Conservation (phyloP, 1,284 basidiomycete species). For the Hymenochaete sp. region DNA sequence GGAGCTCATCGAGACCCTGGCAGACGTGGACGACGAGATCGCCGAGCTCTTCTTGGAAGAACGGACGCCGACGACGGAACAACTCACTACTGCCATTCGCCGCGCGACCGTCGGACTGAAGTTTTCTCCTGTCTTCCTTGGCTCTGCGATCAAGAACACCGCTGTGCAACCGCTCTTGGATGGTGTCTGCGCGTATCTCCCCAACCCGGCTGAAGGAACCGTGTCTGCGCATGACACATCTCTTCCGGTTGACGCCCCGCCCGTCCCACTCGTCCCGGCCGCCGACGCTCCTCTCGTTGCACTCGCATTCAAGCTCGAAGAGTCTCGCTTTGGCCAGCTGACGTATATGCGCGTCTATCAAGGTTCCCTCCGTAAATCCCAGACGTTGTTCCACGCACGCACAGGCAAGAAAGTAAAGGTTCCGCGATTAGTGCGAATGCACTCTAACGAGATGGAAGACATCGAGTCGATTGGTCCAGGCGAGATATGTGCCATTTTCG, state of each 20-base stretch:
- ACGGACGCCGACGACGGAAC: constrained; percentile 59
- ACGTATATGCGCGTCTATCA: constrained; percentile 99
- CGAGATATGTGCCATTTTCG: constrained; percentile 99
- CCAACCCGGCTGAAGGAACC: constrained; percentile 77
- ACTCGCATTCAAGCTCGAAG: constrained; percentile 97
- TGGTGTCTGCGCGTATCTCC: constrained; percentile 93
- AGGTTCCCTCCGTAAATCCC: constrained; percentile 81
- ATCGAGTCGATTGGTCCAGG: constrained; percentile 94
- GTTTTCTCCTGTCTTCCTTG: constrained; percentile 95
- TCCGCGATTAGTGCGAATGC: constrained; percentile 96
- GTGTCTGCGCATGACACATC: constrained; percentile 81
- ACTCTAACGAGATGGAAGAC: constrained; percentile 99
- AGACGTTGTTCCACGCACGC: constrained; percentile 85
- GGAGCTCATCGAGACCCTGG: constrained; percentile 91
- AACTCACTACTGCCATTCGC: constrained; percentile 82
- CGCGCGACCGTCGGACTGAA: constrained; percentile 83
- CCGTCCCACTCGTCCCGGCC: constrained; percentile 72
- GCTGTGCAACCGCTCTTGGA: constrained; percentile 92
- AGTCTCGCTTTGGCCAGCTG: constrained; percentile 94
- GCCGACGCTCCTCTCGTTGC: constrained; percentile 85
- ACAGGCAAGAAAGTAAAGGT: constrained; percentile 98
- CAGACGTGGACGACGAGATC: constrained; percentile 93
- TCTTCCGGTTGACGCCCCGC: constrained; percentile 56
- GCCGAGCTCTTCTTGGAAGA: constrained; percentile 91
- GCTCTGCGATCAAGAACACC: constrained; percentile 97